These are phyloP conservation scores for Niveomyces coronatus DNA, from an alignment of 2,329 filamentous ascomycete genomes.

Conservation along the genomic window DNA sequence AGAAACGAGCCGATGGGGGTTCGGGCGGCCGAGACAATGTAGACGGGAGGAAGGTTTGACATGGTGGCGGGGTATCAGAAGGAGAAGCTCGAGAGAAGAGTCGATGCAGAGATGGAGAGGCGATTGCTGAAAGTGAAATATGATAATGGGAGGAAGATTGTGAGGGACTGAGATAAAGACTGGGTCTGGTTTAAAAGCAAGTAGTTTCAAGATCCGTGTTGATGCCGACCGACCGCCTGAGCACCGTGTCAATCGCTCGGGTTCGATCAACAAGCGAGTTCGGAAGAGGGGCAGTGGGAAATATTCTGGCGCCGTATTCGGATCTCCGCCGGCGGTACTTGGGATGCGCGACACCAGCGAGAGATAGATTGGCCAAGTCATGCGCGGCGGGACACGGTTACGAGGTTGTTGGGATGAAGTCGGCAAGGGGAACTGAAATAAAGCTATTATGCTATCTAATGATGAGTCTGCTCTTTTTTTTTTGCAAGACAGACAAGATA, in stretches of 20 bases:
- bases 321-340: slow-evolving; percentile 3
- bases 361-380: neutral
- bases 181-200: neutral
- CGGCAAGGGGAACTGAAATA: too few species aligned
- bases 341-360: too few species aligned
- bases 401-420: neutral
- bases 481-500: too few species aligned
- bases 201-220: neutral
- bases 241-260: slow-evolving; percentile 2
- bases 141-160: neutral
- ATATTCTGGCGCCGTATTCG: slow-evolving; percentile 10
- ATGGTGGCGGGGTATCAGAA: slow-evolving; percentile 37
- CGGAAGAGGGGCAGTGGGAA: slow-evolving; percentile 3
- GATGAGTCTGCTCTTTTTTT: too few species aligned
- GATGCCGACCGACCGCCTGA: slow-evolving; percentile 9
- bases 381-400: neutral
- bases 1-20: slow-evolving; percentile 93
- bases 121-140: slow-evolving; percentile 5
- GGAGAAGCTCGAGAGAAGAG: slow-evolving; percentile 5
- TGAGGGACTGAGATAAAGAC: neutral
- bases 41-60: slow-evolving; percentile 76
- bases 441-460: too few species aligned
- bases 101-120: slow-evolving; percentile 8
- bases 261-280: slow-evolving; percentile 1
- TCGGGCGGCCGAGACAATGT: slow-evolving; percentile 86